Conservation (phyloP, 208 protist species). For the Leishmania gerbilli region DNA sequence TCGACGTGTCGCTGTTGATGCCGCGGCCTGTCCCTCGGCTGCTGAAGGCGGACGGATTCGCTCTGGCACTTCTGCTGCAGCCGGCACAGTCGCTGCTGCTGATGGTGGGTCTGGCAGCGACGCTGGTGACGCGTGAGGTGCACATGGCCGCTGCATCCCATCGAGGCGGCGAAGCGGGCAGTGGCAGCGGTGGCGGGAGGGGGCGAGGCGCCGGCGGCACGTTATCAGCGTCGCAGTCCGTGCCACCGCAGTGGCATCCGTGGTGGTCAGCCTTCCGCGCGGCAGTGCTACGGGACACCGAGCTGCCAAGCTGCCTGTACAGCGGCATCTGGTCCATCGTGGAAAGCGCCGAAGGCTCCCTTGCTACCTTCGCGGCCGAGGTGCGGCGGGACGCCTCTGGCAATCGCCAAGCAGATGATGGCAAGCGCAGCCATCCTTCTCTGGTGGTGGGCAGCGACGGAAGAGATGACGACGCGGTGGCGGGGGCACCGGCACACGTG, state of each 20-base stretch:
- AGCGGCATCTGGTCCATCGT: slow-evolving; percentile 39
- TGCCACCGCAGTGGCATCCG: slow-evolving; percentile 10
- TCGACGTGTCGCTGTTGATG: slow-evolving; percentile 47
- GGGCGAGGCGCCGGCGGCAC: neutral
- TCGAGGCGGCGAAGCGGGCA: neutral
- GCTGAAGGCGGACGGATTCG: slow-evolving; percentile 40
- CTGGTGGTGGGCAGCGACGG: neutral
- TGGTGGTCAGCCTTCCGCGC: slow-evolving; percentile 61
- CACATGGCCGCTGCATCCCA: slow-evolving; percentile 9
- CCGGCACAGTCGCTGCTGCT: slow-evolving; percentile 54
- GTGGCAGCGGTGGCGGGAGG: neutral
- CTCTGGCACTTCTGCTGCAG: slow-evolving; percentile 41
- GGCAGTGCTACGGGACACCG: slow-evolving; percentile 47
- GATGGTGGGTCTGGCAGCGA: slow-evolving; percentile 50
- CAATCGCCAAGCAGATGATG: neutral
- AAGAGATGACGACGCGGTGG: neutral
- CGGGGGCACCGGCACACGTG: neutral
- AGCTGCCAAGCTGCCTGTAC: slow-evolving; percentile 48
- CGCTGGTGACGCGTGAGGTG: slow-evolving; percentile 46
- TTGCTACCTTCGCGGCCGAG: slow-evolving; percentile 10
- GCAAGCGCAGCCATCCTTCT: neutral
- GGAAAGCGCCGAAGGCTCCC: slow-evolving; percentile 33
- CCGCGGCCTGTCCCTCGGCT: slow-evolving; percentile 38
- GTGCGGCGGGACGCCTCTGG: slow-evolving; percentile 10
- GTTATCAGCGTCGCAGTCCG: neutral